These are phyloP conservation scores for Penicillium mononematosum DNA, from an alignment of 495 filamentous ascomycete species.

Conservation along the genomic window DNA sequence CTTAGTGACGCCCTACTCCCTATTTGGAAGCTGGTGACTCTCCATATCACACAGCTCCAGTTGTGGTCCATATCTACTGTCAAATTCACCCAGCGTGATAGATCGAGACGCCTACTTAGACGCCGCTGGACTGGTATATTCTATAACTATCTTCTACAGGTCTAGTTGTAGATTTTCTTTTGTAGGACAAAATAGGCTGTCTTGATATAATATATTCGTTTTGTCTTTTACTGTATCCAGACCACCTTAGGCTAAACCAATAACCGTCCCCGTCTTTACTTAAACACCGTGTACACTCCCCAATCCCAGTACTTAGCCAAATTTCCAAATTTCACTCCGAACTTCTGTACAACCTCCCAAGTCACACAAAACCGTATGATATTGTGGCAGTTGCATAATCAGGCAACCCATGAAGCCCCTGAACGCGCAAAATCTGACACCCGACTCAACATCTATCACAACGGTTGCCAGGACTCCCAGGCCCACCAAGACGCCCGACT, in stretches of 20 bases:
- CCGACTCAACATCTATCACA: conserved; percentile 10
- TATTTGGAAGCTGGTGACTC: conserved; percentile 7
- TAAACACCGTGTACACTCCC: neutral
- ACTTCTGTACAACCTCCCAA: neutral
- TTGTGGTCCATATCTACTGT: conserved; percentile 6
- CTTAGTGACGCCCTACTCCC: conserved; percentile 15
- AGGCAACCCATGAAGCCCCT: conserved; percentile 9
- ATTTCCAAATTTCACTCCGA: neutral
- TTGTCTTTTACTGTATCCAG: neutral
- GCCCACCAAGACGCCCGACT: conserved; percentile 7
- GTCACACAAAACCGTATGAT: neutral
- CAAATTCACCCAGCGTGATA: conserved; percentile 1
- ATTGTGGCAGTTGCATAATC: conserved; percentile 5
- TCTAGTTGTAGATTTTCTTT: neutral
- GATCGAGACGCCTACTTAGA: neutral
- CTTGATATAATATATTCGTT: neutral
- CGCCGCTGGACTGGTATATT: conserved; percentile 1
- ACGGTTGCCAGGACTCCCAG: conserved; percentile 13
- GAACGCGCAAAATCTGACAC: neutral
- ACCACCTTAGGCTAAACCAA: neutral
- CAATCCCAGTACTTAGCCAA: neutral
- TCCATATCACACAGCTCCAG: conserved; percentile 20
- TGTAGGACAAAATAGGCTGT: neutral
- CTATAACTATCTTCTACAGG: neutral
- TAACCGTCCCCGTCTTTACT: neutral